A percentile compares a stretch with the other conserved stretches of the same genome.
phyloP scores from a whole-genome alignment of 768 basidiomycete genomes.

The Podaxis sp. region DNA sequence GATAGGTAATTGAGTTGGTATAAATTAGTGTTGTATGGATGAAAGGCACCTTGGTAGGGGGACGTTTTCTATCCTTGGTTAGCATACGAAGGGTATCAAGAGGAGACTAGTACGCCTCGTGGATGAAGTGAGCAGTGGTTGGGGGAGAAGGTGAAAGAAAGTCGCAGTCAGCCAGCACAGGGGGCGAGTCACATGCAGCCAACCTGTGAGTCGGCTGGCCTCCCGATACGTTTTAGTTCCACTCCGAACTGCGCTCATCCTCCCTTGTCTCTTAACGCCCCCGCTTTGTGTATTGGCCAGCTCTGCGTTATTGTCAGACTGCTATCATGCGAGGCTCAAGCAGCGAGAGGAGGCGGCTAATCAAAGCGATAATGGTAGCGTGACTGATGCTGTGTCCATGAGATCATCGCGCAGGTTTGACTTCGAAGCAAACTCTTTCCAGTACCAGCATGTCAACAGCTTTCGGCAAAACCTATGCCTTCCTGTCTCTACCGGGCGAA shows the following conservation, averaged over 20 bases:
- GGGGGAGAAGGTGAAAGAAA: neutral
- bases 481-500: constrained; percentile 19
- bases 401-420: neutral
- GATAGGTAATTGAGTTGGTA: neutral
- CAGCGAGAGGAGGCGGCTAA: neutral
- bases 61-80: neutral
- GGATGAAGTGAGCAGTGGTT: neutral
- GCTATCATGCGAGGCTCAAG: neutral
- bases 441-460: constrained; percentile 10
- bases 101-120: neutral
- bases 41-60: constrained; percentile 2
- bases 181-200: constrained; percentile 11
- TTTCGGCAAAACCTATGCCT: neutral
- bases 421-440: neutral
- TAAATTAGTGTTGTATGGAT: neutral
- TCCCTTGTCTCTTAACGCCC: neutral
- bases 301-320: neutral
- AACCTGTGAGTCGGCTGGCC: neutral
- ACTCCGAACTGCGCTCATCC: neutral
- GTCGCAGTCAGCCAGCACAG: constrained; percentile 1
- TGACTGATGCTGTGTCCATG: neutral
- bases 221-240: neutral
- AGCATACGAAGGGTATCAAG: constrained; percentile 8
- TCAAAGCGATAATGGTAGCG: neutral
- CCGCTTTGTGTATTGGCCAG: neutral